Evolutionary conservation across 208 protist genomes (phyloP), one percentile per base, ranked within the genome.

Genomic region (Balamuthia mandrillaris): DNA sequence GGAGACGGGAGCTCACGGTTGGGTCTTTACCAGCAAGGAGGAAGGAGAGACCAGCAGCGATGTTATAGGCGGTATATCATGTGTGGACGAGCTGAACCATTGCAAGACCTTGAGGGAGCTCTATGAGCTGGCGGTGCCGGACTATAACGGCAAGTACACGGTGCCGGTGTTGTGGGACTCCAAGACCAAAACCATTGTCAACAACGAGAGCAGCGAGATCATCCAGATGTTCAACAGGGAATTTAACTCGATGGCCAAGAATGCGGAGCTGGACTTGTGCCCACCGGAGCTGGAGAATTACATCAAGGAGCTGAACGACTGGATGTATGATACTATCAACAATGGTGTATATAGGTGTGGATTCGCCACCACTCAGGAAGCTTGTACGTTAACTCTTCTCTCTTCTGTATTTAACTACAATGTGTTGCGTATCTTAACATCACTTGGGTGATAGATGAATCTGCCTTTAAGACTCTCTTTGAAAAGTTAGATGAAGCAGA

Each of bases 111-210:
- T 84, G 61, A n/a, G 61, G 2, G 78, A 84, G 21, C 47, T 97
- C 18, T 96, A 96, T 86, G 29, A 63, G 45, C 35, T 65, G 44
- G 1, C 41, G 16, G 21, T 89, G 16, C 42, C 79, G 51, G 39
- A 90, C 27, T 93, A 92, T 44, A 41, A 39, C 29, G 88, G 84
- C 21, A 52, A 61, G 3, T 72, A 84, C 87, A 96, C 96, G 27
- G 93, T 96, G 12, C 95, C 95, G 12, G 75, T 97, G n/a, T 89
- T 97, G n/a, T 97, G 90, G 56, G 96, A 97, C 88, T 94, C 90
- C 41, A 83, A 96, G 81, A 92, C 81, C 18, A 82, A 82, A 16
- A 93, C 79, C 4, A 96, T 97, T 85, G 95, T 97, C 47, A 96
- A 95, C 89, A 97, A 97, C 89, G 95, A 96, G 82, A 94, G 90